These are phyloP conservation scores for Pleurotus cornucopiae DNA, from an alignment of 768 basidiomycete species.

Conservation along the genomic window DNA sequence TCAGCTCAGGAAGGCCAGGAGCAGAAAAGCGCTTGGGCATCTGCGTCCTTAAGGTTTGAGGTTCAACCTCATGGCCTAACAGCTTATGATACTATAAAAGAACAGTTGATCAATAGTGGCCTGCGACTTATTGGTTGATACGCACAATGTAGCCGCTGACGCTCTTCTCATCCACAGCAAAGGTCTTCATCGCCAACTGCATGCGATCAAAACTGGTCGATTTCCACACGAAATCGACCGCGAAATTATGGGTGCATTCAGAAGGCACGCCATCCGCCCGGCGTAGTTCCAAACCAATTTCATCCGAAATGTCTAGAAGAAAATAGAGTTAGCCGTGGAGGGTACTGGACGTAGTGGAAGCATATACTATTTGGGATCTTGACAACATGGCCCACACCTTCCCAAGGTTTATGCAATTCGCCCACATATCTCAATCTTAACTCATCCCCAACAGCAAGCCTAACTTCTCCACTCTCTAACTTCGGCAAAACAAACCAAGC, in stretches of 20 bases:
- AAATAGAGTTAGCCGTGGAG: slow-evolving; percentile 1
- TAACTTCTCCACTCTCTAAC: slow-evolving; percentile 95
- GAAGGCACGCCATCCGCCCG: slow-evolving; percentile 90
- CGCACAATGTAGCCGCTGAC: slow-evolving; percentile 97
- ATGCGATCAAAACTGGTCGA: slow-evolving; percentile 99
- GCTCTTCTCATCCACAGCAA: slow-evolving; percentile 98
- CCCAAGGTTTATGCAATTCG: slow-evolving; percentile 90
- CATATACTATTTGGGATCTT: slow-evolving; percentile 96
- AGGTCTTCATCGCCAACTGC: slow-evolving; percentile 99
- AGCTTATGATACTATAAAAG: slow-evolving; percentile 87
- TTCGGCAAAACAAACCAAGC: slow-evolving; percentile 98
- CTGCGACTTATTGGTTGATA: slow-evolving; percentile 9
- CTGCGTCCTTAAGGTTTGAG: slow-evolving; percentile 83
- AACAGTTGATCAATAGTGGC: slow-evolving; percentile 1
- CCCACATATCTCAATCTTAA: slow-evolving; percentile 85
- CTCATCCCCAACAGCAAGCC: slow-evolving; percentile 96
- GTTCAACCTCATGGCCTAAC: slow-evolving; percentile 95
- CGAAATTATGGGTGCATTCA: slow-evolving; percentile 91
- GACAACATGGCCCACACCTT: slow-evolving; percentile 96
- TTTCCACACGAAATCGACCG: slow-evolving; percentile 99
- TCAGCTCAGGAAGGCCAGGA: slow-evolving; percentile 94
- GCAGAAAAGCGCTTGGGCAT: slow-evolving; percentile 99
- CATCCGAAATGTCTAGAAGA: slow-evolving; percentile 89
- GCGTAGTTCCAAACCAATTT: slow-evolving; percentile 91
- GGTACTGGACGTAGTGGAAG: not conserved